Conservation (phyloP, 78 protist species). For the Bodo saltans region DNA sequence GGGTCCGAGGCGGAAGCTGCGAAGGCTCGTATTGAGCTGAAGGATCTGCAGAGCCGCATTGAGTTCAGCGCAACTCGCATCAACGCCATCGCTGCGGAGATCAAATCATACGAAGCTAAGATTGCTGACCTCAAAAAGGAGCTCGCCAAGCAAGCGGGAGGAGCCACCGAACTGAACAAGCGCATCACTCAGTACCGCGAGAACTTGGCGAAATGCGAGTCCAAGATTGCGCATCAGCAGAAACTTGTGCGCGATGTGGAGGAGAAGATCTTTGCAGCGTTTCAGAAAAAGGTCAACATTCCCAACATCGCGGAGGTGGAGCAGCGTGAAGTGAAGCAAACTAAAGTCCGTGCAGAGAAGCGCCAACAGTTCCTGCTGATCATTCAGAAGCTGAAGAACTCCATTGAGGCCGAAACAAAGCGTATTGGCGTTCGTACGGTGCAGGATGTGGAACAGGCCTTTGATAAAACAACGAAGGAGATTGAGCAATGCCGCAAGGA, state of each 20-base stretch:
- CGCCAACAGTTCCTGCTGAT: neutral
- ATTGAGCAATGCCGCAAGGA: neutral
- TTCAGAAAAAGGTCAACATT: neutral
- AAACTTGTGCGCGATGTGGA: neutral
- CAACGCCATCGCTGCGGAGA: neutral
- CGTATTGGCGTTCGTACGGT: neutral
- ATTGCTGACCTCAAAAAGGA: neutral
- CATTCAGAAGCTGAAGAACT: neutral
- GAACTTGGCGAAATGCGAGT: neutral
- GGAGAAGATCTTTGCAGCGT: neutral
- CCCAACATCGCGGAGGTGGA: neutral
- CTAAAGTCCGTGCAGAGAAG: neutral
- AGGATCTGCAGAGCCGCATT: neutral
- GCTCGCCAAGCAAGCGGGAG: neutral
- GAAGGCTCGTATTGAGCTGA: neutral
- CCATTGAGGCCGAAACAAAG: neutral
- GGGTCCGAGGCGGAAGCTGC: neutral
- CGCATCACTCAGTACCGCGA: neutral
- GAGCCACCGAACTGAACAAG: neutral
- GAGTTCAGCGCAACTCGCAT: neutral
- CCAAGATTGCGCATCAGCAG: neutral
- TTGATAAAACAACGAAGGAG: neutral
- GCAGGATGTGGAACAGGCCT: neutral
- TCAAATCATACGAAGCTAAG: neutral
- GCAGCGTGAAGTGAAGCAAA: neutral